phyloP scores from a whole-genome alignment of 306 rosid species.

The apple (Malus domestica) region ASM211411v1 NC_041791.1:6030001-6030500 shows the following conservation, averaged over 20 bases:
- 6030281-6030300: too few relatives aligned
- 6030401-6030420: neutral
- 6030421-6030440: neutral
- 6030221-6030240: neutral
- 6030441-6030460: conserved; percentile 40
- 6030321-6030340: neutral
- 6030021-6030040: too few relatives aligned
- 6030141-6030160: too few relatives aligned
- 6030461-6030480: conserved; percentile 38
- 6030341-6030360: conserved; percentile 2
- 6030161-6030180: too few relatives aligned
- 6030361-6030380: neutral
- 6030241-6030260: neutral
- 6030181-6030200: too few relatives aligned
- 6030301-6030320: neutral
- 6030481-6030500: conserved; percentile 51
- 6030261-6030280: neutral
- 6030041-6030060: too few relatives aligned
- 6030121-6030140: too few relatives aligned
- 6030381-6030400: neutral
- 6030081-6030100: too few relatives aligned
- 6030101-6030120: rapidly evolving
- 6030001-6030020: too few relatives aligned
- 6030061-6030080: too few relatives aligned
- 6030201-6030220: rapidly evolving